Evolutionary conservation across 176 grass and related monocot species (phyloP), one percentile per base, ranked within the genome.

Genomic region (Triticum urartu): DNA sequence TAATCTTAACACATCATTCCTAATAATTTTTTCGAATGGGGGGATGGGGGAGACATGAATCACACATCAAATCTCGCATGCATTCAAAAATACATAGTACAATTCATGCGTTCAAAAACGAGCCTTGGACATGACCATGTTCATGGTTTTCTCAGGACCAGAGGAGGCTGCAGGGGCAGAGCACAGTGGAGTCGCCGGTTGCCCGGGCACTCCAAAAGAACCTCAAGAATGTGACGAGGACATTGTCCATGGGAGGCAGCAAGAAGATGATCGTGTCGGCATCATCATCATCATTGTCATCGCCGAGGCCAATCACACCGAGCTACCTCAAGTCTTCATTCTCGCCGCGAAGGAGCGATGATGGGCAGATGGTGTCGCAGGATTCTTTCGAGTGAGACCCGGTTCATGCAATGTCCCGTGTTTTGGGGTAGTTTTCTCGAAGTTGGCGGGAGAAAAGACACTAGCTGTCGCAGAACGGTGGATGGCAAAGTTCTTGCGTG

Each of bases 151-250:
- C 14, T 50, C 62, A 85, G 88, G 89, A 90, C 18, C 85, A 87
- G 11, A 72, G 89, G 48, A 72, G 75, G 59, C 4, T 83, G 58
- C 75, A 87, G 42, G 84, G 30, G 11, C 65, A 70, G 60, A 83
- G 75, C 85, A 54, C 18, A 5, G 79, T 62, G 25, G 42, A 79
- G 68, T 90, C 89, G 1, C 89, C 85, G 26, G 60, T 84, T 75
- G 85, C 80, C 0, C 72, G 75, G 39, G 47, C 80, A 50, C 84
- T n/a, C 40, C 43, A 80, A 14, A 90, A 79, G 80, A 83, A 5
- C 89, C 40, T 90, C 67, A 90, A 79, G 56, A 90, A 83, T n/a
- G 85, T 90, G 28, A 87, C 89, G 0, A 87, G 89, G 75, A 87
- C 89, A 22, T 33, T 90, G 25, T 87, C 89, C 35, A 84, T 84